These are phyloP conservation scores for Trichophaea hybrida DNA, from an alignment of 2,329 filamentous ascomycete species.

Conservation along the genomic window DNA sequence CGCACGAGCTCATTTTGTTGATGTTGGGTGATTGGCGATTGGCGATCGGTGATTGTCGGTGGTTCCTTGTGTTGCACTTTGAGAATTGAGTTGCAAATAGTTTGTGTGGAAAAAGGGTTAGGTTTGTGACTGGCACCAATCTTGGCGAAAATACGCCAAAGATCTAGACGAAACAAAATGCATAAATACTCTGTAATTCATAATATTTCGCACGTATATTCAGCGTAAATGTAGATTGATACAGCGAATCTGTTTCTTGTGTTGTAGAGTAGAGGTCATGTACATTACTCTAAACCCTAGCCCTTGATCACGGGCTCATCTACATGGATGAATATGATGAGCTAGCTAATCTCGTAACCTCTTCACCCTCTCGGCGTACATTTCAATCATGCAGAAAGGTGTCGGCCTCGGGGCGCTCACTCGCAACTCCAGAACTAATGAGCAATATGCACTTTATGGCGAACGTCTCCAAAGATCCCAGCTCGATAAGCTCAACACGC, in stretches of 20 bases:
- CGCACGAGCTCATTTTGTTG: conserved; percentile 1
- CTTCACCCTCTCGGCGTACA: background rate
- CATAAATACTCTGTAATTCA: no score
- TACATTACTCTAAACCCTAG: no score
- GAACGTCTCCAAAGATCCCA: conserved; percentile 72
- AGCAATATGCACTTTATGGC: conserved; percentile 84
- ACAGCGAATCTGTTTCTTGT: no score
- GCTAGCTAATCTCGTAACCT: background rate
- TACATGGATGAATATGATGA: background rate
- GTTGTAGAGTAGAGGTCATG: no score
- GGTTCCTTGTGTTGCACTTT: no score
- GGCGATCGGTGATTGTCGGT: background rate
- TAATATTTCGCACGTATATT: no score
- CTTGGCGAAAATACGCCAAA: no score
- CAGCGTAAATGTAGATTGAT: no score
- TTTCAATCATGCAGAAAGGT: conserved; percentile 49
- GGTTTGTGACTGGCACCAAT: no score
- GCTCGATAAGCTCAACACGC: conserved; percentile 72
- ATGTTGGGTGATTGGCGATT: background rate
- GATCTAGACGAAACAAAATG: no score
- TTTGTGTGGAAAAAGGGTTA: no score
- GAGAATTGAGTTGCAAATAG: no score
- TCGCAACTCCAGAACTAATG: conserved; percentile 66
- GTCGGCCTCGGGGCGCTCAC: conserved; percentile 86
- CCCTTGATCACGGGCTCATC: background rate